Evolutionary conservation across 257 asterid genomes (phyloP).

Genomic region (Thymus quinquecostatus): DNA sequence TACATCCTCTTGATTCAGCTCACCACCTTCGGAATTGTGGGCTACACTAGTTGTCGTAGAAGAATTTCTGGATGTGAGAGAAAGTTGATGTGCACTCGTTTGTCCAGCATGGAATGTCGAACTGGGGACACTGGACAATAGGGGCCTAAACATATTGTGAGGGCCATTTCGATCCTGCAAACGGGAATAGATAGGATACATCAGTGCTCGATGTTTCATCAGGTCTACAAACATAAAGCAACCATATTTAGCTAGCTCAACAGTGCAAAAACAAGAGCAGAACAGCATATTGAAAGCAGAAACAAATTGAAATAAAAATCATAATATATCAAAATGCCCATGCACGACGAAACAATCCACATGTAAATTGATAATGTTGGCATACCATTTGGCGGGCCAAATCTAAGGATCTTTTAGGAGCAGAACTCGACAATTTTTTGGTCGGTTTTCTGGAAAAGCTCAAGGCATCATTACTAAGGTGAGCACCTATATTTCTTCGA

Average conservation of each 20-base stretch:
- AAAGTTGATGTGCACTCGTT: conserved; percentile 51
- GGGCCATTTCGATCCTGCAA: conserved; percentile 79
- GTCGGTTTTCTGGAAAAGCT: conserved; percentile 62
- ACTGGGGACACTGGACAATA: conserved; percentile 94
- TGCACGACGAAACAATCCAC: conserved; percentile 6
- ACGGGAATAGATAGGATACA: conserved; percentile 20
- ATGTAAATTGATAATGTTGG: not conserved
- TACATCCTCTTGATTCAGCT: conserved; percentile 63
- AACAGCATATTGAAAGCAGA: not conserved
- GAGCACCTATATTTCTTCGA: conserved; percentile 49
- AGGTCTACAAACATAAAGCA: not conserved
- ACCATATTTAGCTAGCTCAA: conserved; percentile 10
- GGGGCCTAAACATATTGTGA: conserved; percentile 93
- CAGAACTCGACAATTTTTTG: conserved; percentile 60
- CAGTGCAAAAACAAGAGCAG: not conserved
- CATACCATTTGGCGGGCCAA: conserved; percentile 77
- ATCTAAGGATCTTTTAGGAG: conserved; percentile 87
- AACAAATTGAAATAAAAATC: conserved; percentile 23
- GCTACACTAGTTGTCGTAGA: conserved; percentile 70
- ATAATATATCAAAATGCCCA: not conserved
- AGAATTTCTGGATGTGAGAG: conserved; percentile 69
- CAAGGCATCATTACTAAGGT: conserved; percentile 46
- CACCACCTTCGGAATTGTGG: conserved; percentile 67
- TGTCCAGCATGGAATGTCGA: conserved; percentile 75
- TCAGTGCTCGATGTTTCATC: not conserved